Base-by-base conservation (phyloP, 139 green algal species). In the Penium margaritaceum region DNA sequence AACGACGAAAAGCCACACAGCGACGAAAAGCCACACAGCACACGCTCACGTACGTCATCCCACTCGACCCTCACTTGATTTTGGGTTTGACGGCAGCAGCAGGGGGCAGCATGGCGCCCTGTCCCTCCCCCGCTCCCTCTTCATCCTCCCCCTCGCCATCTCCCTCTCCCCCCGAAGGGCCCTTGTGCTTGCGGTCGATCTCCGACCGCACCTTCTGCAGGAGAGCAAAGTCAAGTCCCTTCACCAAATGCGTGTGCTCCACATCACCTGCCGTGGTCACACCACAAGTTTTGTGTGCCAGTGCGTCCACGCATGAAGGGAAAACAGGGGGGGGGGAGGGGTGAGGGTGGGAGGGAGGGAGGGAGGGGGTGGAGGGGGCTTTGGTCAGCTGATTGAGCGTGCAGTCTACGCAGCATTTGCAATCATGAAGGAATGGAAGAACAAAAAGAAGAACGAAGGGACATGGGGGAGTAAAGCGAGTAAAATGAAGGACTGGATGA, bases 161-260 rank as follows among this genome's bases (percentile, higher is more conserved):
- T 2, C 39, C 70, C 60, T 58, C 69, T 75, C 68, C 32, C 19
- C 58, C 61, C 41, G 41, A 7, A 51, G 9, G 9, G 9, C 41
- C 41, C 41, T 12, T 7, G 41, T 38, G n/a, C 70, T 78, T 78
- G 5, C 43, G 24, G 33, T 78, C 30, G 32, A 78, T 36, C 61
- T 76, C 69, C 24, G 58, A 76, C 6, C 69, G 69, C 7, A 76
- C 89, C 85, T 93, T 92, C 5, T 92, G 82, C 55, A 97, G 82
- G 69, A 97, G 85, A n/a, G 90, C 89, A 83, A 89, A 96, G 62
- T 97, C 92, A 4, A 97, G 85, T 21, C 92, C 92, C 79, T 94
- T 95, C 27, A 97, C 92, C 51, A 97, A 76, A 67, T 96, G 92
- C 0, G 92, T 96, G 80, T 95, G 90, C 30, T 90, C 86, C 54